These are phyloP conservation scores for Phanerochaete carnosa DNA, from an alignment of 768 basidiomycete species.

Conservation along the genomic window DNA sequence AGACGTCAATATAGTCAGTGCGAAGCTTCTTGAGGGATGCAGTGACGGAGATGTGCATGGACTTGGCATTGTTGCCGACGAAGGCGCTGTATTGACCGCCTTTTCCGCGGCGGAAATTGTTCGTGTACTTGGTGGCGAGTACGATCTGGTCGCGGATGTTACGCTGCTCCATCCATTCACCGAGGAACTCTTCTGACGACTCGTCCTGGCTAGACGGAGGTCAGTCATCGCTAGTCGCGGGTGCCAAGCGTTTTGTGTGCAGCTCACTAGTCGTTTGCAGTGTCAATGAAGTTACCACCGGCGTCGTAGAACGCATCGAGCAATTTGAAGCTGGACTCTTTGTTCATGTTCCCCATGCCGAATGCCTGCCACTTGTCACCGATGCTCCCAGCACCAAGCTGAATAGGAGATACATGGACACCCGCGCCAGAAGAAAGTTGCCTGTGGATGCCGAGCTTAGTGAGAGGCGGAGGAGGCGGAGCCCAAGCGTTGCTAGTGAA, in stretches of 20 bases:
- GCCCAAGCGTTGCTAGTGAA: no score
- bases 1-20: slow-evolving; percentile 52
- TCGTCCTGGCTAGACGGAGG: slow-evolving; percentile 25
- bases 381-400: slow-evolving; percentile 43
- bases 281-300: slow-evolving; percentile 17
- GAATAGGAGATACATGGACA: slow-evolving; percentile 43
- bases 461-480: slow-evolving; percentile 11
- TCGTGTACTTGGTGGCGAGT: slow-evolving; percentile 20
- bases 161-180: slow-evolving; percentile 35
- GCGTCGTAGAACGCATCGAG: slow-evolving; percentile 29
- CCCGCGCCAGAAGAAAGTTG: slow-evolving; percentile 34
- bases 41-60: slow-evolving; percentile 25
- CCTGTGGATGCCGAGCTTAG: slow-evolving; percentile 29
- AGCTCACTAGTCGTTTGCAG: slow-evolving; percentile 41
- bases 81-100: slow-evolving; percentile 33
- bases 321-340: slow-evolving; percentile 37
- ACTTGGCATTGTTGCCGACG: slow-evolving; percentile 36
- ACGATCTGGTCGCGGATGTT: slow-evolving; percentile 32
- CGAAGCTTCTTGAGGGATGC: slow-evolving; percentile 42
- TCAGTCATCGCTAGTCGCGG: neutral
- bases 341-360: slow-evolving; percentile 36
- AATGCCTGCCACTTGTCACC: slow-evolving; percentile 36
- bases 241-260: neutral
- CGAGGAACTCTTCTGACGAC: slow-evolving; percentile 32
- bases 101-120: slow-evolving; percentile 16